Evolutionary conservation across 257 asterid genomes (phyloP), one percentile per base, ranked within the genome.

Genomic region (Lycium ferocissimum): DNA sequence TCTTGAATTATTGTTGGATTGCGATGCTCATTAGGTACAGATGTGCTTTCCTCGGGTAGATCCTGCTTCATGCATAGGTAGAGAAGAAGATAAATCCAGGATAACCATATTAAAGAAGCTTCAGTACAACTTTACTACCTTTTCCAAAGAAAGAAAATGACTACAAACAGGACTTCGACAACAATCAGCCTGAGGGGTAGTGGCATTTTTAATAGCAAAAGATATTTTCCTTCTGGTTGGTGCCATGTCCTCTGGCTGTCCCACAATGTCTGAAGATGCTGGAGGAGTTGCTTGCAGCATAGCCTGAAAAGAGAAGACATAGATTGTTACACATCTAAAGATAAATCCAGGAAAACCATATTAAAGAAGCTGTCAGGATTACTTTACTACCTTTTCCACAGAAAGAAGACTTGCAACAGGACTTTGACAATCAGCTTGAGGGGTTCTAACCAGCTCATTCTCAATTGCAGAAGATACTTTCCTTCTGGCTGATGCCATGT

Each of bases 381-480:
- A 69, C 18, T 69, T 69, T 37, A 69, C 76, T 7, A 35, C 22
- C 51, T 69, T 37, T 69, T 15, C 12, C 9, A 14, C 53, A 69
- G 6, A 35, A 69, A 7, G 43, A 37, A 37, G 76, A 37, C 76
- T 37, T 67, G 75, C 37, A 69, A 69, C 51, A 14, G 53, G 76
- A 69, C 76, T 37, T 13, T 2, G 7, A 69, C 26, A 69, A 69
- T 69, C 49, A 69, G 47, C 51, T 14, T 69, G 53, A 69, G 45
- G 22, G 22, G 76, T 69, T 69, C 51, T 37, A 69, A 69, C 26
- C 76, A 69, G 51, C 76, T 69, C 75, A 67, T 67, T 35, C 13
- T 35, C 75, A 2, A 6, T 67, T 1, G 8, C 47, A 67, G 75
- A 67, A 67, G 75, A 67, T 67, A 6, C 5, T 35, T 35, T 35